A percentile compares a stretch with the other conserved stretches of the same genome.
phyloP scores from a whole-genome alignment of 495 filamentous ascomycete species.

The Hapsidospora chrysogenum region DNA sequence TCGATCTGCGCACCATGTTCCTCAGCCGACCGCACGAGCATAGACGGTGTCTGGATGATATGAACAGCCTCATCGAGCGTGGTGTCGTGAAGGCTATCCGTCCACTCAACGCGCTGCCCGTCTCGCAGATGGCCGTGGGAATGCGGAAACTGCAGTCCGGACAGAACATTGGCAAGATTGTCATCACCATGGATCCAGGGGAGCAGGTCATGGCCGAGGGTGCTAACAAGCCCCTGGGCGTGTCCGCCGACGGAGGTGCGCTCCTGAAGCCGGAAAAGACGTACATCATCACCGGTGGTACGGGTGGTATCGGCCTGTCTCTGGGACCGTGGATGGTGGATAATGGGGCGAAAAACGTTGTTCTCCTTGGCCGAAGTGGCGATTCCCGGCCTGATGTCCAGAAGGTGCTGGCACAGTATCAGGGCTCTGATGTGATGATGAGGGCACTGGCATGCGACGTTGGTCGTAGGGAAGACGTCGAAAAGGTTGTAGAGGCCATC shows the following conservation, averaged over 20 bases:
- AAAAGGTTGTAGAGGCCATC: conserved; percentile 5
- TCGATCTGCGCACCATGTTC: conserved; percentile 21
- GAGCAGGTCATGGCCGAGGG: not conserved
- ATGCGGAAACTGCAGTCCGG: conserved; percentile 31
- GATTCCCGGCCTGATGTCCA: not conserved
- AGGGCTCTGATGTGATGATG: conserved; percentile 1
- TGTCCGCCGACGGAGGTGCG: not conserved
- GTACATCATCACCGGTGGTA: conserved; percentile 31
- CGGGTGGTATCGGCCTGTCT: conserved; percentile 25
- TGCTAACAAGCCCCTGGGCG: not conserved
- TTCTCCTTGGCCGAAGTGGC: conserved; percentile 28
- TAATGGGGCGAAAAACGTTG: conserved; percentile 25
- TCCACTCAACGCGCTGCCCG: conserved; percentile 18
- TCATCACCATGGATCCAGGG: conserved; percentile 11
- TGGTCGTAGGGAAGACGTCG: conserved; percentile 4
- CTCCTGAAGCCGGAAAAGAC: conserved; percentile 15
- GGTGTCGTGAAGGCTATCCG: conserved; percentile 11
- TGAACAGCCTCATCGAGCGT: conserved; percentile 12
- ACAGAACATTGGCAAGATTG: conserved; percentile 38
- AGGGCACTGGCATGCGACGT: conserved; percentile 15
- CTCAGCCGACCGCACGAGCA: conserved; percentile 11
- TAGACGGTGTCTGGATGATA: conserved; percentile 10
- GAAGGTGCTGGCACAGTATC: conserved; percentile 4
- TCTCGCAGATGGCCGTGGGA: conserved; percentile 25
- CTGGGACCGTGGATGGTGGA: conserved; percentile 30